These are phyloP conservation scores for Protomyces macrosporus DNA, from an alignment of 1,139 yeast species.

Conservation along the genomic window DNA sequence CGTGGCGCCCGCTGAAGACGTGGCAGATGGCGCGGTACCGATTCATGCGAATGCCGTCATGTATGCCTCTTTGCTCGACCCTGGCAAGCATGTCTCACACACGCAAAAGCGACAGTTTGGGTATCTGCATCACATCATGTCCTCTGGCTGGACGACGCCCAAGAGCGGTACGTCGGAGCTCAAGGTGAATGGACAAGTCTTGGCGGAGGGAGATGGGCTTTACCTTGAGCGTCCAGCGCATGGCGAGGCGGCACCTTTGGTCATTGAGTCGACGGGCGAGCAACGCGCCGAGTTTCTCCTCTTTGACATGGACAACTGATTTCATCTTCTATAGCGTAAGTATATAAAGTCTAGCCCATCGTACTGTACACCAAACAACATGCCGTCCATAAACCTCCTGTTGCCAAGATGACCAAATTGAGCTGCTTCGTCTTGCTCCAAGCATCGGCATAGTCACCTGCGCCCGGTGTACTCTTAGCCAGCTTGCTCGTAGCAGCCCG, in stretches of 20 bases:
- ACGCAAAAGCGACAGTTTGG: neutral
- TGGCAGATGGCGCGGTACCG: neutral
- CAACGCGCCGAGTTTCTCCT: constrained; percentile 13
- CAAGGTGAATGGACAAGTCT: constrained; percentile 11
- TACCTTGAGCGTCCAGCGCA: neutral
- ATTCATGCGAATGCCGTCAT: neutral
- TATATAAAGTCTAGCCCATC: neutral
- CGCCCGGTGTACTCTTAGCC: neutral
- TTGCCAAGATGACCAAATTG: neutral
- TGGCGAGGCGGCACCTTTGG: constrained; percentile 1
- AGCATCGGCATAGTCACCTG: neutral
- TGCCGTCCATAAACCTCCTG: neutral
- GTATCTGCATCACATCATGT: constrained; percentile 22
- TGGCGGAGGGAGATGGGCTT: constrained; percentile 25
- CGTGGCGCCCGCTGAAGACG: neutral
- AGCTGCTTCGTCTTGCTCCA: neutral
- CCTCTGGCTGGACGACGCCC: constrained; percentile 24
- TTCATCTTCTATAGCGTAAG: too few species aligned
- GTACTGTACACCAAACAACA: neutral
- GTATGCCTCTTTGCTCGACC: constrained; percentile 8
- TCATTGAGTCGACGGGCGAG: neutral
- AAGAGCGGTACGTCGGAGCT: constrained; percentile 3
- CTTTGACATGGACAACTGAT: constrained; percentile 7
- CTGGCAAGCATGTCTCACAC: neutral
- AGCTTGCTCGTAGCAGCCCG: neutral